phyloP scores from a whole-genome alignment of 352 stramenopile species.

The Globisporangium nagaii region DNA sequence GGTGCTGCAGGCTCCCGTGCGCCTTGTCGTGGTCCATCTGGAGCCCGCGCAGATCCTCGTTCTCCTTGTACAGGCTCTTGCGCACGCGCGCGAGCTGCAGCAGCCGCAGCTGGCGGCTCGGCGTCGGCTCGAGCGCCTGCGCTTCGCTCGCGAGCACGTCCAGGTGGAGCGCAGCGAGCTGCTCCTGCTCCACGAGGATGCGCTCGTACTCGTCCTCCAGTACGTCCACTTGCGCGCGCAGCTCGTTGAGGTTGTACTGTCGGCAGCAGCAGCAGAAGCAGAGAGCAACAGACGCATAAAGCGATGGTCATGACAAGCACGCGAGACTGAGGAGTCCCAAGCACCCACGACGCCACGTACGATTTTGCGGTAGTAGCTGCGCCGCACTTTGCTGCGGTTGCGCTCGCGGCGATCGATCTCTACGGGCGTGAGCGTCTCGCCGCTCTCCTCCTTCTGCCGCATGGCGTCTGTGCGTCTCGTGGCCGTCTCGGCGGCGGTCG shows the following conservation, averaged over 20 bases:
- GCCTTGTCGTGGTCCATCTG: constrained; percentile 40
- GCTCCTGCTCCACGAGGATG: constrained; percentile 27
- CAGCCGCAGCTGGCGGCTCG: constrained; percentile 14
- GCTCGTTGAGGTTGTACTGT: constrained; percentile 38
- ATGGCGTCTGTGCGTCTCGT: no score
- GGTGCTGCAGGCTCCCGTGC: constrained; percentile 38
- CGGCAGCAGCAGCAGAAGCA: background rate
- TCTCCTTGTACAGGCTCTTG: constrained; percentile 36
- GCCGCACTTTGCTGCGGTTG: constrained; percentile 46
- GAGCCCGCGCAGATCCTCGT: constrained; percentile 26
- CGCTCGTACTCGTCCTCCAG: constrained; percentile 40
- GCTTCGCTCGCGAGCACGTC: constrained; percentile 13
- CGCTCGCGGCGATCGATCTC: constrained; percentile 39
- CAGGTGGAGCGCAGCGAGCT: constrained; percentile 9
- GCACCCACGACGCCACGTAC: constrained; percentile 15
- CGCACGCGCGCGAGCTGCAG: constrained; percentile 27
- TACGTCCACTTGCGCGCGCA: constrained; percentile 37
- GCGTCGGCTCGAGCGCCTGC: constrained; percentile 14
- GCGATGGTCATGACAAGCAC: background rate
- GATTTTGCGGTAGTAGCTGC: constrained; percentile 54
- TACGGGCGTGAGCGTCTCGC: constrained; percentile 21
- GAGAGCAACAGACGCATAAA: background rate
- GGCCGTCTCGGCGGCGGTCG: no score
- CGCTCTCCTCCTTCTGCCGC: constrained; percentile 6
- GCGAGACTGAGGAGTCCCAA: background rate